phyloP scores from a whole-genome alignment of 1,139 yeast genomes.

The Kazachstania sp. region DNA sequence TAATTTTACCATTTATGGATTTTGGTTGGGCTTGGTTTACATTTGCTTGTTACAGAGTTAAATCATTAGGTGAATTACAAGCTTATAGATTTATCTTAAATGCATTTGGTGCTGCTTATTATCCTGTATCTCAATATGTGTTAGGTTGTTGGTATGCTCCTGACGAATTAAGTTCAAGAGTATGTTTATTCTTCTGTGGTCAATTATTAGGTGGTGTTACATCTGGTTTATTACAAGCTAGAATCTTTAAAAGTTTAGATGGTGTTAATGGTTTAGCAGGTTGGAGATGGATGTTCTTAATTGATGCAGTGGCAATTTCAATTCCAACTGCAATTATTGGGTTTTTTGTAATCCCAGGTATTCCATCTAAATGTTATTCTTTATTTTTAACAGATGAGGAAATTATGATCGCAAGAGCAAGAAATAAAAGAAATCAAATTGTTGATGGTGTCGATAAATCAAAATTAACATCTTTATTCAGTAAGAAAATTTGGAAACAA shows the following conservation, averaged over 20 bases:
- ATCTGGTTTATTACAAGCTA: conserved; percentile 49
- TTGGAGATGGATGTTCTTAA: conserved; percentile 75
- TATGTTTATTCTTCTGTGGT: conserved; percentile 37
- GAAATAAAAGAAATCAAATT: conserved; percentile 38
- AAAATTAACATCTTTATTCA: conserved; percentile 23
- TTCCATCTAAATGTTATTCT: conserved; percentile 48
- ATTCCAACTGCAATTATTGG: conserved; percentile 48
- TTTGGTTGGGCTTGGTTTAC: conserved; percentile 62
- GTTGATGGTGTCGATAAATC: conserved; percentile 20
- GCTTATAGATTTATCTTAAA: conserved; percentile 56
- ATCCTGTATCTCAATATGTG: conserved; percentile 55
- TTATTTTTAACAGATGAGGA: conserved; percentile 53
- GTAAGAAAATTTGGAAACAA: conserved; percentile 27
- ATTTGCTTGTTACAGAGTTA: conserved; percentile 43
- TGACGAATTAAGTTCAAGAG: conserved; percentile 42
- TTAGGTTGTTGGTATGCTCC: conserved; percentile 65
- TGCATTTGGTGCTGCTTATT: conserved; percentile 56
- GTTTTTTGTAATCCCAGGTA: conserved; percentile 57
- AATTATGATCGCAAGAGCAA: conserved; percentile 49
- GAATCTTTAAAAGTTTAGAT: conserved; percentile 42
- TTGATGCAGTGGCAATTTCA: conserved; percentile 57
- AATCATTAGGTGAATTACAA: conserved; percentile 41
- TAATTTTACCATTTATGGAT: conserved; percentile 48
- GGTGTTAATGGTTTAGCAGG: conserved; percentile 50
- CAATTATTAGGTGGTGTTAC: conserved; percentile 50